Evolutionary conservation across 257 asterid species (phyloP).

Genomic region (Primulina huaijiensis): DNA sequence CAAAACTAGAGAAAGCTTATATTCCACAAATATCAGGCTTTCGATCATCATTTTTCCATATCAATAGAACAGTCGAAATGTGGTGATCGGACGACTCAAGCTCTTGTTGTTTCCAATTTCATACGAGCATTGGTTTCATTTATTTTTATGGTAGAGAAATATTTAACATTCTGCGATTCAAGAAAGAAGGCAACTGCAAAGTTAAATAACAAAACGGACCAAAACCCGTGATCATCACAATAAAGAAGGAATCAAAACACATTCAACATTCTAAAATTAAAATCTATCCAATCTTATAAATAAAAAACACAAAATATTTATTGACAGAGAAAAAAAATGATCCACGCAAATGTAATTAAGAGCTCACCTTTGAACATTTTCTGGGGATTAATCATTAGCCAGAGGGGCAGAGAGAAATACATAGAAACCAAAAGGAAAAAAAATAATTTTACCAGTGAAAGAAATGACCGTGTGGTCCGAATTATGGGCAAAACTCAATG

Average conservation of each 20-base stretch:
- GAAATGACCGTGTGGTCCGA: conserved; percentile 17
- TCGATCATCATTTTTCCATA: not conserved
- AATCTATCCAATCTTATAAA: not conserved
- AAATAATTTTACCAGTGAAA: conserved; percentile 28
- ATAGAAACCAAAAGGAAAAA: conserved; percentile 6
- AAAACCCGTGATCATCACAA: not conserved
- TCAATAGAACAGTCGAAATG: not conserved
- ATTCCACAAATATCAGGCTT: conserved; percentile 3
- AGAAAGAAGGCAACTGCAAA: not conserved
- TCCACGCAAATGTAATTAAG: conserved; percentile 21
- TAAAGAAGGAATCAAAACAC: not conserved
- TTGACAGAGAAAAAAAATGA: not conserved
- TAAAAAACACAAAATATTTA: not conserved
- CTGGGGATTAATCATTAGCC: conserved; percentile 23
- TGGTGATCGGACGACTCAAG: too few species aligned
- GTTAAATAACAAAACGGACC: not conserved
- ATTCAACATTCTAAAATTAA: not conserved
- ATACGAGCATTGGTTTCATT: not conserved
- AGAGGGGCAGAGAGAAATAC: conserved; percentile 20
- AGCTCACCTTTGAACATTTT: conserved; percentile 23
- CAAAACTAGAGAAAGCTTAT: not conserved
- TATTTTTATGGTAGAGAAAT: not conserved
- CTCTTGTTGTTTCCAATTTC: too few species aligned
- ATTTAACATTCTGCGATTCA: not conserved
- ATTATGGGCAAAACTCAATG: conserved; percentile 29